These are phyloP conservation scores for Lepiota brunneoincarnata DNA, from an alignment of 768 basidiomycete species.

Conservation along the genomic window DNA sequence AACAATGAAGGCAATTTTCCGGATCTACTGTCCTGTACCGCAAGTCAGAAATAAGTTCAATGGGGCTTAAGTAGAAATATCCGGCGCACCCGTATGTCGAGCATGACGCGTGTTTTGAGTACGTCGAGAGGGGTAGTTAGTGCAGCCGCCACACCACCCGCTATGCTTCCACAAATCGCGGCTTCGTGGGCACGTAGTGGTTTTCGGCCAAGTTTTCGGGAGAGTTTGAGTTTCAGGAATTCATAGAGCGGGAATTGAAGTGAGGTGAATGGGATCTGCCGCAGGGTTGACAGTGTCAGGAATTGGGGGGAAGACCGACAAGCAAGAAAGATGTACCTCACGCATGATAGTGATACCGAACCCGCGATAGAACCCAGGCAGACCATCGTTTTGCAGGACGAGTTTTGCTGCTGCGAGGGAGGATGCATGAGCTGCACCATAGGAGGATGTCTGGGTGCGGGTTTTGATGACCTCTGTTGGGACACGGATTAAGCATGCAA, in stretches of 20 bases:
- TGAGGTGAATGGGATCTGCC: conserved; percentile 98
- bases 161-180: conserved; percentile 85
- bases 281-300: conserved; percentile 11
- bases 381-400: conserved; percentile 59
- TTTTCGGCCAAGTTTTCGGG: conserved; percentile 49
- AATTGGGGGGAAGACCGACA: conserved; percentile 25
- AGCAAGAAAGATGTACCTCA: conserved; percentile 32
- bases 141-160: conserved; percentile 88
- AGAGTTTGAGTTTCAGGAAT: conserved; percentile 68
- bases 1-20: conserved; percentile 53
- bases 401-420: conserved; percentile 59
- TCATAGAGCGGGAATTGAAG: conserved; percentile 97
- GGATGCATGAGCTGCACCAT: conserved; percentile 52
- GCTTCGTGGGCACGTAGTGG: conserved; percentile 70
- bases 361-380: conserved; percentile 84
- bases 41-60: neutral
- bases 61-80: neutral
- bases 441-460: conserved; percentile 82
- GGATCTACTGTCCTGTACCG: conserved; percentile 44
- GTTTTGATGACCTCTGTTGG: conserved; percentile 98
- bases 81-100: conserved; percentile 72
- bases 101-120: conserved; percentile 95
- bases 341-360: conserved; percentile 73
- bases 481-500: conserved; percentile 90
- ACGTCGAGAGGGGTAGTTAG: conserved; percentile 95